These are phyloP conservation scores for Wickerhamomyces tratensis DNA, from an alignment of 805 yeast genomes.

Conservation along the genomic window DNA sequence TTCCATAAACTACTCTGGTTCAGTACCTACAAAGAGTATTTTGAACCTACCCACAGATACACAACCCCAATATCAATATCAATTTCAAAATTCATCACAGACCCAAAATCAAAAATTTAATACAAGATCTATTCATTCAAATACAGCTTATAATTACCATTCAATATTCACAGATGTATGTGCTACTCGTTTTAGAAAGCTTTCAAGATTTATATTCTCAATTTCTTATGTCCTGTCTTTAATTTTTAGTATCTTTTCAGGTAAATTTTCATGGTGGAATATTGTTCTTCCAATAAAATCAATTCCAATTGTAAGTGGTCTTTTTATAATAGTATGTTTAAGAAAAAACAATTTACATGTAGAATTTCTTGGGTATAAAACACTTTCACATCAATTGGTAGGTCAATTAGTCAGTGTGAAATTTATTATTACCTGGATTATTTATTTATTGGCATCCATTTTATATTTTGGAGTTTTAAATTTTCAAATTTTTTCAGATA, in stretches of 20 bases:
- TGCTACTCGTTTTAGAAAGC: slow-evolving; percentile 28
- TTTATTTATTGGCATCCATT: slow-evolving; percentile 14
- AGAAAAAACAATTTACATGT: slow-evolving; percentile 32
- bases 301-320: slow-evolving; percentile 18
- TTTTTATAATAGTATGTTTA: slow-evolving; percentile 25
- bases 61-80: too few relatives aligned
- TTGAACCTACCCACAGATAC: too few relatives aligned
- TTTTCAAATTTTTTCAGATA: slow-evolving; percentile 10
- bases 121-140: background rate
- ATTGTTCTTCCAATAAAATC: slow-evolving; percentile 19
- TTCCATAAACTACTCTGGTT: too few relatives aligned
- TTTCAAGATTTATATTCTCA: slow-evolving; percentile 25
- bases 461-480: slow-evolving; percentile 16
- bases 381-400: slow-evolving; percentile 15
- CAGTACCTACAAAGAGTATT: too few relatives aligned
- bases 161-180: slow-evolving; percentile 30
- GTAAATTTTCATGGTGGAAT: slow-evolving; percentile 14
- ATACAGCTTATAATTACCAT: slow-evolving; percentile 23
- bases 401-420: slow-evolving; percentile 17
- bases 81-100: too few relatives aligned
- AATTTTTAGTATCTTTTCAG: slow-evolving; percentile 14
- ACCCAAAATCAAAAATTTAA: background rate
- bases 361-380: slow-evolving; percentile 22
- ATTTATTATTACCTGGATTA: slow-evolving; percentile 12
- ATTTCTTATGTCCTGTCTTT: slow-evolving; percentile 19